A percentile compares a stretch with the other conserved stretches of the same genome.
Evolutionary conservation across 306 rosid species (phyloP).

Genomic region (Quillaja saponaria): DNA sequence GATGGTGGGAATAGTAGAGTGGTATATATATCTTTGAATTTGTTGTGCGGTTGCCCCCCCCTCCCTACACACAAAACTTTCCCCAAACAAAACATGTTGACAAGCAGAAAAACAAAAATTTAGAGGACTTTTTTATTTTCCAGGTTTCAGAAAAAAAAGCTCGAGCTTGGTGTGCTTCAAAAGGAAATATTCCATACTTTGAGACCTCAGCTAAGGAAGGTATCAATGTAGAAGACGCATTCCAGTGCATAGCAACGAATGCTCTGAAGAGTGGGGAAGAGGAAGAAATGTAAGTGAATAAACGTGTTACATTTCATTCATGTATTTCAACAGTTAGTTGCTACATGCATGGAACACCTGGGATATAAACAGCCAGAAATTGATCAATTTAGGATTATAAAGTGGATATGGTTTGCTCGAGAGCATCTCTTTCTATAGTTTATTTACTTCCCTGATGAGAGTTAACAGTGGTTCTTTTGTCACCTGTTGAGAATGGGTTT

Average conservation of each 20-base stretch:
- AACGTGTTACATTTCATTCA: constrained; percentile 21
- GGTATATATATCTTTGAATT: constrained; percentile 57
- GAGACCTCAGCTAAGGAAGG: constrained; percentile 99
- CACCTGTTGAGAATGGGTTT: too few species aligned
- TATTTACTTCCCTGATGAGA: background rate
- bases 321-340: background rate
- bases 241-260: constrained; percentile 91
- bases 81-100: background rate
- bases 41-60: too few species aligned
- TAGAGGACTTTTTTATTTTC: constrained; percentile 17
- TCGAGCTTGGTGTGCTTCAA: constrained; percentile 98
- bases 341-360: background rate
- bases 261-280: constrained; percentile 97
- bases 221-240: constrained; percentile 94
- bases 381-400: too few species aligned
- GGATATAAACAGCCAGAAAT: background rate
- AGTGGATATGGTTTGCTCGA: constrained; percentile 15
- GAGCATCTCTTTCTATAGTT: background rate
- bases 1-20: constrained; percentile 98
- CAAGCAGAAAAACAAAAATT: constrained; percentile 10
- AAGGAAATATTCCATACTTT: constrained; percentile 96
- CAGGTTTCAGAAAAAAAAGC: constrained; percentile 98
- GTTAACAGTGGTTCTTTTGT: too few species aligned
- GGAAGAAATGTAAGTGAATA: constrained; percentile 88
- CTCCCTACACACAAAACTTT: background rate